phyloP scores from a whole-genome alignment of 2,329 filamentous ascomycete species.

The Colletotrichum tropicicola region DNA sequence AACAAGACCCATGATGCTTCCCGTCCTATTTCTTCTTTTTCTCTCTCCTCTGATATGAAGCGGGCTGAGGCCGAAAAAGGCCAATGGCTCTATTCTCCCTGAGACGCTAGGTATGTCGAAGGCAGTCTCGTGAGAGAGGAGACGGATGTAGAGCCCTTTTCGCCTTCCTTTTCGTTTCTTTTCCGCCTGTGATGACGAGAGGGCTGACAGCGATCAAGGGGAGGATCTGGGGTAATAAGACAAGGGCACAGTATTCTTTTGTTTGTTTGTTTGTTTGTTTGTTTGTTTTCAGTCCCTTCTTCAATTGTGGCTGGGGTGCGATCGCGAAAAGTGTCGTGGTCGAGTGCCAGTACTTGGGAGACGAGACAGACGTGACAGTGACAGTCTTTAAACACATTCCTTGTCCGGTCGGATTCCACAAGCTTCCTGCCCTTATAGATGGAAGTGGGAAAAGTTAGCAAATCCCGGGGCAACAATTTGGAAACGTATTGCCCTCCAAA shows the following conservation, averaged over 20 bases:
- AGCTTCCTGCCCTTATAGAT: neutral
- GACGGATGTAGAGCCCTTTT: too few relatives aligned
- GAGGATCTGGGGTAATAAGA: slow-evolving; percentile 9
- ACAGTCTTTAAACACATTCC: neutral
- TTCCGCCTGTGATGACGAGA: neutral
- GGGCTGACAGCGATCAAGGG: neutral
- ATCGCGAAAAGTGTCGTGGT: neutral
- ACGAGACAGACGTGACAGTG: neutral
- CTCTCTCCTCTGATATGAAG: neutral
- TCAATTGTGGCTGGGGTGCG: too few relatives aligned
- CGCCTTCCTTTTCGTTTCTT: neutral
- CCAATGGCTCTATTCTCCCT: neutral
- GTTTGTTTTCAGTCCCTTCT: too few relatives aligned
- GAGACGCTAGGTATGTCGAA: neutral
- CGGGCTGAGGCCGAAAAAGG: neutral
- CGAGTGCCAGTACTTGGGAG: neutral
- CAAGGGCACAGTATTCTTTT: neutral
- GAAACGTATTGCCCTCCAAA: too few relatives aligned
- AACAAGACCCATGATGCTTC: slow-evolving; percentile 29
- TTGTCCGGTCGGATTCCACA: neutral
- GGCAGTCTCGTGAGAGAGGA: neutral
- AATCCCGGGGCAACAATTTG: neutral
- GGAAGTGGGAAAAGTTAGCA: too few relatives aligned
- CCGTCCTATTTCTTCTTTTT: neutral
- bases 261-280: slow-evolving; percentile 14